Evolutionary conservation across 345 rosid species (phyloP).

Genomic region (Murraya paniculata): DNA sequence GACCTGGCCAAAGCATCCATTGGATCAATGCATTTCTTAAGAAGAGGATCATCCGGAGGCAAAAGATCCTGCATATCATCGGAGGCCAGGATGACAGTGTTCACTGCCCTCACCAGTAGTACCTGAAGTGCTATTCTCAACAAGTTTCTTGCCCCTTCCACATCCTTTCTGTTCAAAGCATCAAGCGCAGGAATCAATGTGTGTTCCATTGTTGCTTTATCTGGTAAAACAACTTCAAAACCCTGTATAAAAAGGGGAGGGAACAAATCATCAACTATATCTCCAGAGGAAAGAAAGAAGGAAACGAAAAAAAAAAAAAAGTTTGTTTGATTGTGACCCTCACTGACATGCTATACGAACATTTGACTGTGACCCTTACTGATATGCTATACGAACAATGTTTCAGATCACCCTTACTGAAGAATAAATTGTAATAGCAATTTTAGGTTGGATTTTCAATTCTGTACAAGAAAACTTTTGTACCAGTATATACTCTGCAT

Average conservation of each 20-base stretch:
- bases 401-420: too few relatives aligned
- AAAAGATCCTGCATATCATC: slow-evolving; percentile 36
- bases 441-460: too few relatives aligned
- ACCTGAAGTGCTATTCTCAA: slow-evolving; percentile 53
- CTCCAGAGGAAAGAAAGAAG: background rate
- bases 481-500: too few relatives aligned
- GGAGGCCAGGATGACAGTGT: slow-evolving; percentile 38
- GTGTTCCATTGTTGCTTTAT: slow-evolving; percentile 52
- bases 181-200: slow-evolving; percentile 42
- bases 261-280: background rate
- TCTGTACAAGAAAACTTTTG: too few relatives aligned
- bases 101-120: slow-evolving; percentile 51
- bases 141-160: slow-evolving; percentile 49
- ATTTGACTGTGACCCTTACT: too few relatives aligned
- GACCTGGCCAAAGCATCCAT: slow-evolving; percentile 43
- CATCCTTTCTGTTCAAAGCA: slow-evolving; percentile 41
- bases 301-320: too few relatives aligned
- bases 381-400: background rate
- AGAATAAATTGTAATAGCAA: background rate
- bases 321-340: background rate
- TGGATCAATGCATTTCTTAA: slow-evolving; percentile 46
- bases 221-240: slow-evolving; percentile 47
- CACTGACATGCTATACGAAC: too few relatives aligned
- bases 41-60: slow-evolving; percentile 51
- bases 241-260: slow-evolving; percentile 25